phyloP scores from a whole-genome alignment of 345 rosid genomes.

The Lepidium sativum region DNA sequence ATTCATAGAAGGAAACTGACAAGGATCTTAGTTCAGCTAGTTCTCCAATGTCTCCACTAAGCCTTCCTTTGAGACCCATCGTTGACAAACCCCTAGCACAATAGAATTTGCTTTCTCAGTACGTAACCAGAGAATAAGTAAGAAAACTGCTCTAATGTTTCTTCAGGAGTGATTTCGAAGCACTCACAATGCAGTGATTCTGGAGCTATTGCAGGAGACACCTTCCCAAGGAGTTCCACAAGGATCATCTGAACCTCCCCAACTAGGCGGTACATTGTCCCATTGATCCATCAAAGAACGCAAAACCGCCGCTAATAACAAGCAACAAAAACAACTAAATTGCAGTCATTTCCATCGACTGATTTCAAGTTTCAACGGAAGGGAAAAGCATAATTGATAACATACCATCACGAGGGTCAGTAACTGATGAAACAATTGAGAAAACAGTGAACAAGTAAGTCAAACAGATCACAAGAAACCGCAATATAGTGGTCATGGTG shows the following conservation, averaged over 20 bases:
- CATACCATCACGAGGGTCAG: constrained; percentile 64
- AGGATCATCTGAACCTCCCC: constrained; percentile 69
- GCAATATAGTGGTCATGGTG: constrained; percentile 15
- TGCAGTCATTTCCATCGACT: neutral
- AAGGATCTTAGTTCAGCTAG: constrained; percentile 71
- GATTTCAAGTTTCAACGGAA: neutral
- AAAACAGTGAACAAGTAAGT: constrained; percentile 24
- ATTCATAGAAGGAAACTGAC: constrained; percentile 37
- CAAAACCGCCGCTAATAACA: constrained; percentile 54
- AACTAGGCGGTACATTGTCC: constrained; percentile 69
- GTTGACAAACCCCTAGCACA: constrained; percentile 66
- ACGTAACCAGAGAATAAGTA: neutral
- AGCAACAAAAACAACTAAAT: neutral
- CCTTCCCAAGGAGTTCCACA: constrained; percentile 92
- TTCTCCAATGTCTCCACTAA: constrained; percentile 89
- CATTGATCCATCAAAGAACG: constrained; percentile 71
- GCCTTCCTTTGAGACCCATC: constrained; percentile 70
- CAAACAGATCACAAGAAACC: constrained; percentile 28
- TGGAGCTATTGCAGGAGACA: constrained; percentile 55
- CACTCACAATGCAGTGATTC: constrained; percentile 78
- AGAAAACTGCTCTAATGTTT: neutral
- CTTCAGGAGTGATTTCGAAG: neutral
- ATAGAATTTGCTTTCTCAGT: neutral
- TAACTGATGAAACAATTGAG: constrained; percentile 28
- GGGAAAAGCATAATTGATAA: neutral